A percentile compares a stretch with the other conserved stretches of the same genome.
phyloP scores from a whole-genome alignment of 1,284 basidiomycete genomes.

The Puccinia hordei region DNA sequence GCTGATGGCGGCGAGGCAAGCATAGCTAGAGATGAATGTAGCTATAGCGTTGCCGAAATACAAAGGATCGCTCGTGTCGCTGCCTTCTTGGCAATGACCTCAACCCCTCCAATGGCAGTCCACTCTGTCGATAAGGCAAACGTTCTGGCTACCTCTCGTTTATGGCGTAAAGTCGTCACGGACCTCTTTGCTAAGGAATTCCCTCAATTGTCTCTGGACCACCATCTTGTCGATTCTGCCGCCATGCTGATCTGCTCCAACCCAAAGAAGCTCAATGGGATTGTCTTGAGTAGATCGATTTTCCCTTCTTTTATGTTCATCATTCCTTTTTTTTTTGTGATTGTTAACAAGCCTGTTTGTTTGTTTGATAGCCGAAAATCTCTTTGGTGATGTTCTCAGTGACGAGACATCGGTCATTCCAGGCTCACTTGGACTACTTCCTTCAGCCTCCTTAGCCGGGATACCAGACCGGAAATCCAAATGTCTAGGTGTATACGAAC shows the following conservation, averaged over 20 bases:
- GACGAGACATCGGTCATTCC: conserved; percentile 97
- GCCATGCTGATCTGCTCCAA: conserved; percentile 93
- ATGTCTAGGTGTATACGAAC: conserved; percentile 87
- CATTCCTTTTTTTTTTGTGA: no score
- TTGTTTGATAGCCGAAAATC: conserved; percentile 69
- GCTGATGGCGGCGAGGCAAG: conserved; percentile 62
- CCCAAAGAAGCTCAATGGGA: conserved; percentile 91
- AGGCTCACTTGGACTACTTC: conserved; percentile 91
- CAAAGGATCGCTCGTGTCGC: conserved; percentile 94
- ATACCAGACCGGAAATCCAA: conserved; percentile 74
- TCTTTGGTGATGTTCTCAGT: conserved; percentile 88
- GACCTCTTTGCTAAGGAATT: conserved; percentile 81
- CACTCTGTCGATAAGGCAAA: conserved; percentile 99
- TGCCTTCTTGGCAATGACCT: conserved; percentile 81
- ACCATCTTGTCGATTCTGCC: conserved; percentile 88
- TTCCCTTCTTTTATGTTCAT: no score
- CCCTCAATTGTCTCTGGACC: conserved; percentile 80
- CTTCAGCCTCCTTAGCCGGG: conserved; percentile 93
- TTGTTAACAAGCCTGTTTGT: no score
- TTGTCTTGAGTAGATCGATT: conserved; percentile 68
- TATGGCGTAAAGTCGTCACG: conserved; percentile 90
- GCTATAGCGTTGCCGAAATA: conserved; percentile 88
- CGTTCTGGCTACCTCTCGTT: conserved; percentile 87
- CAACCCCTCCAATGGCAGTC: conserved; percentile 83
- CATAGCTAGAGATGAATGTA: conserved; percentile 70